Evolutionary conservation across 2,329 filamentous ascomycete species (phyloP).

Genomic region (Xylaria sp.): DNA sequence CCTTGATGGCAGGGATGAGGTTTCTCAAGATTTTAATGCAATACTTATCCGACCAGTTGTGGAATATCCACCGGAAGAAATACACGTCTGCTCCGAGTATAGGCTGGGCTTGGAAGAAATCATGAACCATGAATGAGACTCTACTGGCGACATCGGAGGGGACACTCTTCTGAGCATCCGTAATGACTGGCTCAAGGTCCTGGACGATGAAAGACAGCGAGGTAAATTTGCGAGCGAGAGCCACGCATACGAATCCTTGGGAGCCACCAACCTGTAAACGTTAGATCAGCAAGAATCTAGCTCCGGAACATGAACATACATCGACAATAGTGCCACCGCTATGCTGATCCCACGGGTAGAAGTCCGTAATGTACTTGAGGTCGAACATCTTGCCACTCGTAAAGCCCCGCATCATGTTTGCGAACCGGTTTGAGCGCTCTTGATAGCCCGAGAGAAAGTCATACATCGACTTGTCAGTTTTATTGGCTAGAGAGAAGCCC

Average conservation of each 20-base stretch:
- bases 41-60: constrained; percentile 37
- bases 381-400: too few species aligned
- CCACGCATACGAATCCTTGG: constrained; percentile 29
- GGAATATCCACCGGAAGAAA: constrained; percentile 36
- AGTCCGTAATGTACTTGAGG: too few species aligned
- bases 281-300: background rate
- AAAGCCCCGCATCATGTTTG: too few species aligned
- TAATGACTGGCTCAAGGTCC: constrained; percentile 51
- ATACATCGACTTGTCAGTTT: too few species aligned
- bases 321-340: too few species aligned
- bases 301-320: too few species aligned
- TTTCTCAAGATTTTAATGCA: constrained; percentile 24
- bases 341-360: too few species aligned
- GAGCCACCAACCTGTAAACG: constrained; percentile 29
- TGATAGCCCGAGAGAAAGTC: too few species aligned
- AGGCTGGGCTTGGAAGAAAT: constrained; percentile 52
- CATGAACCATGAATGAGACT: constrained; percentile 50
- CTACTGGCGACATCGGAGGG: constrained; percentile 23
- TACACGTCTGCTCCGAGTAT: constrained; percentile 29
- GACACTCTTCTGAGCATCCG: background rate
- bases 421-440: too few species aligned
- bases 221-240: constrained; percentile 25
- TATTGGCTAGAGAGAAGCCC: too few species aligned
- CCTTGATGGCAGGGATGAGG: constrained; percentile 32
- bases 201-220: constrained; percentile 66